Evolutionary conservation across 441 rosid species (phyloP).

Genomic region (Pelargonium australe): DNA sequence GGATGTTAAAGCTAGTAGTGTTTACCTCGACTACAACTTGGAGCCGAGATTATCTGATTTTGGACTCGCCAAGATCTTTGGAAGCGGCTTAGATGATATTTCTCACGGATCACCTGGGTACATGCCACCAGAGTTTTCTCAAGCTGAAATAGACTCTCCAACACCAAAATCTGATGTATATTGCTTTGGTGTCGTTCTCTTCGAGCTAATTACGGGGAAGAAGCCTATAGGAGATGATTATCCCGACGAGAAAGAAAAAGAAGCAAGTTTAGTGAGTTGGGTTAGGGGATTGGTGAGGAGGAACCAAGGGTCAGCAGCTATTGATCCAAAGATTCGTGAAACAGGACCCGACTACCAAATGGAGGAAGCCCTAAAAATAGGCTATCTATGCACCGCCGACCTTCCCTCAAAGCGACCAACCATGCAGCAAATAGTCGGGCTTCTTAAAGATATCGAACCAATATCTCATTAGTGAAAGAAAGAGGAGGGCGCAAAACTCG

Average conservation of each 20-base stretch:
- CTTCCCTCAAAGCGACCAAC: constrained; percentile 81
- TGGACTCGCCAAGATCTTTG: constrained; percentile 78
- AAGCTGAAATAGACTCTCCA: constrained; percentile 42
- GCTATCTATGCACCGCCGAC: constrained; percentile 88
- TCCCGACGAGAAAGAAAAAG: constrained; percentile 52
- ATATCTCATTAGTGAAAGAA: constrained; percentile 32
- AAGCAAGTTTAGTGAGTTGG: constrained; percentile 55
- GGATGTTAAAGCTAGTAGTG: constrained; percentile 86
- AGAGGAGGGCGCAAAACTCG: background rate
- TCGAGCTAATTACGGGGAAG: constrained; percentile 78
- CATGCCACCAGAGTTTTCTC: constrained; percentile 70
- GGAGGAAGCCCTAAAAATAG: constrained; percentile 86
- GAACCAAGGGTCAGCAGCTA: constrained; percentile 49
- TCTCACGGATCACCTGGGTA: constrained; percentile 71
- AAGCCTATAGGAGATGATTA: constrained; percentile 64
- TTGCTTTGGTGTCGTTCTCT: constrained; percentile 80
- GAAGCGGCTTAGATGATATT: constrained; percentile 64
- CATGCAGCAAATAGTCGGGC: constrained; percentile 94
- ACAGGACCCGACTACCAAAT: constrained; percentile 58
- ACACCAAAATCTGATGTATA: constrained; percentile 82
- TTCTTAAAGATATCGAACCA: constrained; percentile 86
- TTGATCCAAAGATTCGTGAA: constrained; percentile 65
- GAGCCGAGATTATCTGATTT: constrained; percentile 88
- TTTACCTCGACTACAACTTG: constrained; percentile 68
- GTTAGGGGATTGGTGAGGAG: constrained; percentile 63